phyloP scores from a whole-genome alignment of 2,329 filamentous ascomycete genomes.

The Calonectria hongkongensis region DNA sequence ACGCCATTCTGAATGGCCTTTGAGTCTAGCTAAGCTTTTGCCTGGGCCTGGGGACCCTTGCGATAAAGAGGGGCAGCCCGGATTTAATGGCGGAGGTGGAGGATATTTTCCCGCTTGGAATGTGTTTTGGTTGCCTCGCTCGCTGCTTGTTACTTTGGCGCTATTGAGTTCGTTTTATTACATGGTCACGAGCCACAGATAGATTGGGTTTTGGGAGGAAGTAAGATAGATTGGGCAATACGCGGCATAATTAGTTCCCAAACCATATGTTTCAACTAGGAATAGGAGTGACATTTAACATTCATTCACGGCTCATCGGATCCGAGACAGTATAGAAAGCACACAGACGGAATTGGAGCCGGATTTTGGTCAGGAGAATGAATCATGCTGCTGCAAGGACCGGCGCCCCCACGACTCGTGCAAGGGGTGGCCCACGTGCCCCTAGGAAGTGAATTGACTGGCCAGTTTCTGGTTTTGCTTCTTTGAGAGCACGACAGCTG shows the following conservation, averaged over 20 bases:
- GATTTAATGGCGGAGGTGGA: slow-evolving; percentile 18
- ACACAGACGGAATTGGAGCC: neutral
- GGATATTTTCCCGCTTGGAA: slow-evolving; percentile 10
- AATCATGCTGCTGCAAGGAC: slow-evolving; percentile 28
- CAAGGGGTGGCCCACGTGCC: slow-evolving; percentile 33
- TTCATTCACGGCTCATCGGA: slow-evolving; percentile 20
- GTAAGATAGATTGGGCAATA: slow-evolving; percentile 1
- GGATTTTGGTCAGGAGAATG: slow-evolving; percentile 11
- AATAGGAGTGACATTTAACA: slow-evolving; percentile 17
- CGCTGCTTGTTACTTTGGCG: slow-evolving; percentile 3
- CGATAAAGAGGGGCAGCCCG: slow-evolving; percentile 15
- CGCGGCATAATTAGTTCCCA: slow-evolving; percentile 2
- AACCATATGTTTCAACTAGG: slow-evolving; percentile 6
- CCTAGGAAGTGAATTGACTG: slow-evolving; percentile 19
- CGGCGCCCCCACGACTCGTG: slow-evolving; percentile 26
- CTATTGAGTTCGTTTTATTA: slow-evolving; percentile 16
- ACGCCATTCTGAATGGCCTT: slow-evolving; percentile 42
- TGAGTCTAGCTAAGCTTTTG: slow-evolving; percentile 31
- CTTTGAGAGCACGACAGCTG: neutral
- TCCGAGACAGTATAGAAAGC: slow-evolving; percentile 2
- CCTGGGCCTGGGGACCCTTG: neutral
- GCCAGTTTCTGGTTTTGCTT: slow-evolving; percentile 1
- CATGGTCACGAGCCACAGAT: slow-evolving; percentile 1
- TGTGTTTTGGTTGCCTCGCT: neutral
- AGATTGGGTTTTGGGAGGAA: slow-evolving; percentile 5